Base-by-base conservation (phyloP, 2,329 filamentous ascomycete species). In the Cyanodermella asteris region DNA sequence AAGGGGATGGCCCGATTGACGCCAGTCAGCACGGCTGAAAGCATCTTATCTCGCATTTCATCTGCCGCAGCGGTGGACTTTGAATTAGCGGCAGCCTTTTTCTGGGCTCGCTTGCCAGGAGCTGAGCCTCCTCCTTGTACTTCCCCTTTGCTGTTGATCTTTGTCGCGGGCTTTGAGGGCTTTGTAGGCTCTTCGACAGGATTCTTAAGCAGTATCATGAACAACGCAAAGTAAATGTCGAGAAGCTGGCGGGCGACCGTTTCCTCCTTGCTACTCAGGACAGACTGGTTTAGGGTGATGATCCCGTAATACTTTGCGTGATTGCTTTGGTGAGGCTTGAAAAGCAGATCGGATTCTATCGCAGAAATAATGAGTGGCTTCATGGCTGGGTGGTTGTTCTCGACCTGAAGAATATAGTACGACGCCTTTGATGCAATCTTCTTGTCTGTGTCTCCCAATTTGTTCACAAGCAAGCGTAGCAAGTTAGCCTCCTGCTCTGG, bases 1-100 rank as follows among this genome's bases (percentile, higher is more conserved):
- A 93, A 97, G 1, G 90, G 87, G 38, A 91, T 82, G 6, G 87
- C 82, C 36, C 87, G 76, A 48, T 97, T 97, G 35, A 97, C 80
- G 37, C 87, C 87, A 8, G 81, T 90, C 39, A 97, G 54, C 26
- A 97, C 69, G 16, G 80, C 80, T 8, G 87, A 90, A 10, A 90
- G 74, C 36, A 97, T 59, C 53, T 94, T 97, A 42, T 94, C 84
- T 5, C 72, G 71, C 21, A 78, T 64, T 42, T 91, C 78, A 22
- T 69, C 62, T 28, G 66, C 65, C 25, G 53, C 51, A 14, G 48
- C 41, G 22, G 51, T 42, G 20, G 38, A 42, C 28, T 49, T 44
- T 16, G 42, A 38, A 20, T 41, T 38, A 18, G 23, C 25, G 14
- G 31, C 34, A 18, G 23, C 23, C 27, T 38, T 41, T 23, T 30